These are phyloP conservation scores for Helotiales sp. DNA, from an alignment of 2,329 filamentous ascomycete species.

Conservation along the genomic window DNA sequence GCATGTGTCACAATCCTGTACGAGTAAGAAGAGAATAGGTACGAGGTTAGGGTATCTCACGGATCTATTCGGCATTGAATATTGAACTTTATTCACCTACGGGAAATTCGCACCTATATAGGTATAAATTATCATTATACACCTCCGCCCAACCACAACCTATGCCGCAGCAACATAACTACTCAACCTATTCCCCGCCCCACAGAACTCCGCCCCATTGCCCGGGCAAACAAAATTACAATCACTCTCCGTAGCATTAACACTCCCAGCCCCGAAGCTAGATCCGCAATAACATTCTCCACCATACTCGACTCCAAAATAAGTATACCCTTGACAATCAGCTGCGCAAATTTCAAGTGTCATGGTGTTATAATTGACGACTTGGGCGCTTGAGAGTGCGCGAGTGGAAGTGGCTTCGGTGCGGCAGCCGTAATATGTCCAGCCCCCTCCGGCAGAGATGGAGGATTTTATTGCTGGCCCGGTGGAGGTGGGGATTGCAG, in stretches of 20 bases:
- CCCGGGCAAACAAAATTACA: slow-evolving; percentile 20
- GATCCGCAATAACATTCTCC: slow-evolving; percentile 35
- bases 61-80: too few species aligned
- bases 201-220: slow-evolving; percentile 17
- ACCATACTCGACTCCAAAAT: slow-evolving; percentile 41
- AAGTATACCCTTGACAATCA: slow-evolving; percentile 33
- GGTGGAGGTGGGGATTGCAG: slow-evolving; percentile 6
- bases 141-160: too few species aligned
- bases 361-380: slow-evolving; percentile 29
- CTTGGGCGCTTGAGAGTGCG: slow-evolving; percentile 11
- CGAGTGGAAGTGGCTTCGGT: slow-evolving; percentile 14
- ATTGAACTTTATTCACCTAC: too few species aligned
- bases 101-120: too few species aligned
- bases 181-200: slow-evolving; percentile 29
- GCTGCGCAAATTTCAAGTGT: slow-evolving; percentile 34
- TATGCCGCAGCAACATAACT: slow-evolving; percentile 12
- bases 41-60: too few species aligned
- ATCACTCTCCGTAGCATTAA: slow-evolving; percentile 12
- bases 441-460: slow-evolving; percentile 4
- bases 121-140: too few species aligned
- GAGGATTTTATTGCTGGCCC: slow-evolving; percentile 6
- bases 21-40: too few species aligned
- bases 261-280: slow-evolving; percentile 12
- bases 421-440: slow-evolving; percentile 15
- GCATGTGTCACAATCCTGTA: too few species aligned